A percentile compares a stretch with the other conserved stretches of the same genome.
phyloP scores from a whole-genome alignment of 805 yeast species.

The Yamadazyma takamatsuzukensis region DNA sequence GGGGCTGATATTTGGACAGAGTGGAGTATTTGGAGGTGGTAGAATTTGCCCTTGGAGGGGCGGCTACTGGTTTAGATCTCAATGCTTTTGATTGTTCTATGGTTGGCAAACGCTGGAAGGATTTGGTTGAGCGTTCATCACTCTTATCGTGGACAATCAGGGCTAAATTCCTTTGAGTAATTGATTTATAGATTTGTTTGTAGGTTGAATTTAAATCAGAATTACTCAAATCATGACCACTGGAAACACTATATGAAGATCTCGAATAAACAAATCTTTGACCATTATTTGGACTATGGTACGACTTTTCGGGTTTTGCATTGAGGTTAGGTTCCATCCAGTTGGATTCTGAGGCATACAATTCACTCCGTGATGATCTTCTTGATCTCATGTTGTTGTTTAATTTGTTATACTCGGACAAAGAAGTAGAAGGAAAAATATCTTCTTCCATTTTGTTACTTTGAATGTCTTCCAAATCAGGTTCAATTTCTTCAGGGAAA shows the following conservation, averaged over 20 bases:
- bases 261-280: slow-evolving; percentile 16
- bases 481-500: background rate
- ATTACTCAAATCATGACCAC: slow-evolving; percentile 9
- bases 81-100: slow-evolving; percentile 11
- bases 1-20: background rate
- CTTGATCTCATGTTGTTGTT: slow-evolving; percentile 24
- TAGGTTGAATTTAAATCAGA: slow-evolving; percentile 28
- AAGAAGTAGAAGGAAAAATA: slow-evolving; percentile 33
- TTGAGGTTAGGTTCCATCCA: slow-evolving; percentile 48
- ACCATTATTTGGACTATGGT: background rate
- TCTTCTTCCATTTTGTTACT: slow-evolving; percentile 4
- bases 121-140: slow-evolving; percentile 13
- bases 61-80: too few relatives aligned
- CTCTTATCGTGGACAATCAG: slow-evolving; percentile 10
- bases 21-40: too few relatives aligned
- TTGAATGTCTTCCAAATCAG: slow-evolving; percentile 1
- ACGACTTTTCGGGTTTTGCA: slow-evolving; percentile 1
- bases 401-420: slow-evolving; percentile 31
- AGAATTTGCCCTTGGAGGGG: too few relatives aligned
- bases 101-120: slow-evolving; percentile 13
- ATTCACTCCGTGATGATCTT: slow-evolving; percentile 37
- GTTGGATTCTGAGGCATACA: slow-evolving; percentile 41
- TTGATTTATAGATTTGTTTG: slow-evolving; percentile 31
- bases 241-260: slow-evolving; percentile 21
- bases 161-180: slow-evolving; percentile 30